Base-by-base conservation (phyloP, 805 yeast genomes). In the Nakazawaea pomicola region DNA sequence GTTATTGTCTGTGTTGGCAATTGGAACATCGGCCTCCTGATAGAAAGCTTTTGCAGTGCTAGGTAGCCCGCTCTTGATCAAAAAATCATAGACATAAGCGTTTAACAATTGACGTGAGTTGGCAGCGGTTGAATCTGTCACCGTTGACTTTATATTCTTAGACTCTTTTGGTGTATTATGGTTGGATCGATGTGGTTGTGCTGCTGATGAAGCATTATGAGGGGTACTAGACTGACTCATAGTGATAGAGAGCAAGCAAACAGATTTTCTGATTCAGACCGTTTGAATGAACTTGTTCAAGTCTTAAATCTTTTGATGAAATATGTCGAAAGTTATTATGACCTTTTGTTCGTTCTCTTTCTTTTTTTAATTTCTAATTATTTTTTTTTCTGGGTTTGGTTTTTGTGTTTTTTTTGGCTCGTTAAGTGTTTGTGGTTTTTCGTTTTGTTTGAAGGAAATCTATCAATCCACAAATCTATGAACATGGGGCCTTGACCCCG, bases 81-180 rank as follows among this genome's bases (percentile, higher is more conserved):
- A 65, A 53, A 87, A 90, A 61, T 89, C 96, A 56, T 88, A 86
- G 28, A 89, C 80, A 58, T 88, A 89, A 6, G 91, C 89, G 57
- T 89, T 85, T 46, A 89, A 64, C 23, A 80, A 59, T 55, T 79
- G 80, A 50, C 76, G 73, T 6, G 80, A 65, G 45, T 68, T 70
- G 14, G 67, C 59, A 4, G 80, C 80, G 17, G 65, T 66, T n/a
- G 69, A 50, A 49, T 76, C 68, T 6, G 64, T 53, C 23, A 61
- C 65, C 1, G 59, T 47, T 8, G 62, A 60, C 21, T 38, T 46
- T 29, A 16, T 17, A n/a, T 25, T 35, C 31, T 16, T 27, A 7
- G 31, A 23, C 16, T 35, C 38, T 16, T 27, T 35, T 17, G 38
- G 38, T n/a, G 38, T 35, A 15, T 36, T 36, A 14, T 36, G 19